Base-by-base conservation (phyloP, 306 rosid genomes). In the Quercus glauca region DNA sequence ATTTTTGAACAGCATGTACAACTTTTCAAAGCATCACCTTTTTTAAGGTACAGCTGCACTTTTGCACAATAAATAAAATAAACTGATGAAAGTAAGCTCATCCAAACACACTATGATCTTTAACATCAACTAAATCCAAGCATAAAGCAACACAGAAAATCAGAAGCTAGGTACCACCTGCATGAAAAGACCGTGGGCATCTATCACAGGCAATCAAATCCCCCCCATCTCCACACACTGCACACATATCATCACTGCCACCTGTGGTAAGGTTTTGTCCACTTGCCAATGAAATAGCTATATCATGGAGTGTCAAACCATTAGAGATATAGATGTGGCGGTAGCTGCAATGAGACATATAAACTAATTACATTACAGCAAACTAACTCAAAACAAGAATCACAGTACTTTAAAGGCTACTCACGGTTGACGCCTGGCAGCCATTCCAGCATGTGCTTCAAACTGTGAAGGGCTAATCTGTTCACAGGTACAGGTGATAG, bases 401-500 rank as follows among this genome's bases (percentile, higher is more conserved):
- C 58, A 13, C 58, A 83, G 25, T 73, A 73, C 75, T 74, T 64
- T 51, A 71, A 65, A 77, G 65, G 70, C 71, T 76, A 93, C 99
- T 93, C 87, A 96, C 99, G 99, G 99, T 91, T 96, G 99, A 75
- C 99, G 97, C 61, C 99, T 89, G 58, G 97, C 99, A 76, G 99
- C 96, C 99, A 96, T 96, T 87, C 99, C 99, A 84, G 98, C 98
- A 88, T 96, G 99, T 73, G 99, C 88, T 90, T 96, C 99, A 87
- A 96, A 96, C 88, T 96, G 99, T 29, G 99, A 96, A 69, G 99
- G 99, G 80, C 99, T 96, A 73, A 96, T 81, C 99, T 96, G 92
- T 81, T 87, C 77, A 73, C 53, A 79, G 56, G 73, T 76, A 80
- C 56, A 81, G 19, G 61, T 28, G 76, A 56, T 51, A 31, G 17